Conservation (phyloP, 345 rosid genomes). For the Physaria fendleri region DNA sequence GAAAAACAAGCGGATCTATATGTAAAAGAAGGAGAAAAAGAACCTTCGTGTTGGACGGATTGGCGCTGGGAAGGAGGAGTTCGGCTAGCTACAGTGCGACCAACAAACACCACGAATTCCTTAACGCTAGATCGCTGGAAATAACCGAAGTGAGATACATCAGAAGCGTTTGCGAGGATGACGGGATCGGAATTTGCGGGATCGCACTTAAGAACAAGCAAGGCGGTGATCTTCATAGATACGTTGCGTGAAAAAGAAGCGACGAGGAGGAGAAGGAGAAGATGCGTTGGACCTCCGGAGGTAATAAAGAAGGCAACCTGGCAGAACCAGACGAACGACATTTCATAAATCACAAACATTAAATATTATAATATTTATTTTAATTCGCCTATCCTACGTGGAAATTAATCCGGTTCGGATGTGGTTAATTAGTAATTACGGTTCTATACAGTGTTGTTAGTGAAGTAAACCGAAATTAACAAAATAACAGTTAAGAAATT, state of each 20-base stretch:
- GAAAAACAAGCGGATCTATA: background rate
- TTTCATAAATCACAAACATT: too few species aligned
- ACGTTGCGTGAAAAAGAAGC: conserved; percentile 19
- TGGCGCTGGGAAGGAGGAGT: conserved; percentile 83
- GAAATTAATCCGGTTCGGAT: too few species aligned
- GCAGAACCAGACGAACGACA: too few species aligned
- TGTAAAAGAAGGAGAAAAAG: background rate
- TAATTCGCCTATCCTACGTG: too few species aligned
- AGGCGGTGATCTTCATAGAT: conserved; percentile 89
- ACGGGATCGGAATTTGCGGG: conserved; percentile 51
- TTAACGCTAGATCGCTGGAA: conserved; percentile 81
- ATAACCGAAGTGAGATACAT: conserved; percentile 86
- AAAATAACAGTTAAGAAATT: too few species aligned
- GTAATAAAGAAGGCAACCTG: too few species aligned
- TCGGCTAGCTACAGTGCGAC: conserved; percentile 90
- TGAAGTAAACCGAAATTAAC: too few species aligned
- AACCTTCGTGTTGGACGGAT: conserved; percentile 92
- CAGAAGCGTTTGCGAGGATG: conserved; percentile 59
- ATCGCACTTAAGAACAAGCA: conserved; percentile 63
- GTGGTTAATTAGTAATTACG: too few species aligned
- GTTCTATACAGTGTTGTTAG: too few species aligned
- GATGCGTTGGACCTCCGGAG: conserved; percentile 12
- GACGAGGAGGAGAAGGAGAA: conserved; percentile 3
- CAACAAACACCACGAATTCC: conserved; percentile 79
- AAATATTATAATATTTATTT: too few species aligned